phyloP scores from a whole-genome alignment of 495 filamentous ascomycete species.

The Trichoderma reesei region DNA sequence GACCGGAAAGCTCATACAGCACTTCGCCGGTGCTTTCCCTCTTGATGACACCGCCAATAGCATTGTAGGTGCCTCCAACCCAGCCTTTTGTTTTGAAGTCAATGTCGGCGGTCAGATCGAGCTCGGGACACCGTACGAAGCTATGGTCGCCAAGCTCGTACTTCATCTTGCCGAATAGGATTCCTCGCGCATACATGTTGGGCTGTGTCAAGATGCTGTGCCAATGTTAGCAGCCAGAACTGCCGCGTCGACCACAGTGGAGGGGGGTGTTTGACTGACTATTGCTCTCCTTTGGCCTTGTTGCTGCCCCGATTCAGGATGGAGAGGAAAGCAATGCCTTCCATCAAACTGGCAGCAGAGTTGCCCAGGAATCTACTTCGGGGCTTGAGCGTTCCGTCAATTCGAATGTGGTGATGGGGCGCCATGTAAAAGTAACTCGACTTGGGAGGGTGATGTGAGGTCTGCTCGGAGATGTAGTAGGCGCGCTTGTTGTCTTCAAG shows the following conservation, averaged over 20 bases:
- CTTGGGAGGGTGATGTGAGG: slow-evolving; percentile 93
- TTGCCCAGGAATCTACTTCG: slow-evolving; percentile 94
- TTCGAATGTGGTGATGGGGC: slow-evolving; percentile 85
- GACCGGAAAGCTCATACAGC: slow-evolving; percentile 80
- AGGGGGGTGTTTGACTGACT: slow-evolving; percentile 57
- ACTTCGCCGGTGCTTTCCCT: slow-evolving; percentile 77
- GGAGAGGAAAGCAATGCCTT: slow-evolving; percentile 80
- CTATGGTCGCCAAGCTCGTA: slow-evolving; percentile 98
- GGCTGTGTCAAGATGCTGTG: slow-evolving; percentile 81
- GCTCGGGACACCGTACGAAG: slow-evolving; percentile 84
- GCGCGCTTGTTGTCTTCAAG: slow-evolving; percentile 68
- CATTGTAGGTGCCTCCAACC: slow-evolving; percentile 92
- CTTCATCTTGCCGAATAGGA: slow-evolving; percentile 98
- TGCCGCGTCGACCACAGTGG: background rate
- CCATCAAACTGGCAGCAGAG: slow-evolving; percentile 97
- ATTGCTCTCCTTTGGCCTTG: slow-evolving; percentile 65
- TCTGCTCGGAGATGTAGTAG: slow-evolving; percentile 93
- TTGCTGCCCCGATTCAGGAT: slow-evolving; percentile 66
- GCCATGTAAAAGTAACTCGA: slow-evolving; percentile 99
- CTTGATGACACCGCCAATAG: slow-evolving; percentile 86
- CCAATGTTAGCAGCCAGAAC: slow-evolving; percentile 11
- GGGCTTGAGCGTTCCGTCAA: slow-evolving; percentile 94
- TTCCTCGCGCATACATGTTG: slow-evolving; percentile 98
- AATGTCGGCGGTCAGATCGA: slow-evolving; percentile 77
- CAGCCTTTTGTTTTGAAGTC: slow-evolving; percentile 99